phyloP scores from a whole-genome alignment of 2,329 filamentous ascomycete genomes.

The Juglanconis sp. region DNA sequence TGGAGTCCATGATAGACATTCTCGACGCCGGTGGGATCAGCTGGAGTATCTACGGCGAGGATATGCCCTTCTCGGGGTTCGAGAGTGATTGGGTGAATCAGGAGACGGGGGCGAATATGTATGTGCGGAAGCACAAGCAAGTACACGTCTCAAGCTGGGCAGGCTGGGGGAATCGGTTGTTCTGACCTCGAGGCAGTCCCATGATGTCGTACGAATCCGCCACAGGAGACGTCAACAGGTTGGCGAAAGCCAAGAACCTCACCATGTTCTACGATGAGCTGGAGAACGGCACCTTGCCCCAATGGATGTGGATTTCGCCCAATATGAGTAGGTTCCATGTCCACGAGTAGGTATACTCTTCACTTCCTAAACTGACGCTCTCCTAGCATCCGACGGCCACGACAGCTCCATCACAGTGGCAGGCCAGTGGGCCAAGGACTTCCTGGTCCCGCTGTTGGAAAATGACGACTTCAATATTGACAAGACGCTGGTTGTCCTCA shows the following conservation, averaged over 20 bases:
- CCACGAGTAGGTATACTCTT: neutral
- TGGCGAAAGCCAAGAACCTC: constrained; percentile 31
- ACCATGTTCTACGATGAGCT: constrained; percentile 29
- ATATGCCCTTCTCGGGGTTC: constrained; percentile 48
- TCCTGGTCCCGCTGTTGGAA: constrained; percentile 25
- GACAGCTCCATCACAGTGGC: constrained; percentile 27
- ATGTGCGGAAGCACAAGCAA: constrained; percentile 64
- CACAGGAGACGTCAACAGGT: constrained; percentile 24
- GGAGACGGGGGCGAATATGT: constrained; percentile 53
- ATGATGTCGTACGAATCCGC: constrained; percentile 31
- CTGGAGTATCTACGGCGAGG: constrained; percentile 54
- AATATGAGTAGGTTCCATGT: constrained; percentile 36
- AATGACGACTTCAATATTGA: constrained; percentile 33
- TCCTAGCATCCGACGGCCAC: constrained; percentile 26
- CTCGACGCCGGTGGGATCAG: constrained; percentile 44
- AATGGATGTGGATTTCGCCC: constrained; percentile 41
- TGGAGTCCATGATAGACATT: constrained; percentile 47
- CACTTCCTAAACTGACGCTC: neutral
- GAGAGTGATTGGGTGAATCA: constrained; percentile 51
- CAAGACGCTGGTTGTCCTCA: constrained; percentile 29
- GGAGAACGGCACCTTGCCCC: constrained; percentile 24
- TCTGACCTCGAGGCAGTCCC: constrained; percentile 19
- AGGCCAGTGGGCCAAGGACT: constrained; percentile 26
- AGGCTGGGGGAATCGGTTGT: neutral
- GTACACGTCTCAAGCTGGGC: constrained; percentile 12